These are phyloP conservation scores for Flagelloscypha sp. DNA, from an alignment of 768 basidiomycete species.

Conservation along the genomic window DNA sequence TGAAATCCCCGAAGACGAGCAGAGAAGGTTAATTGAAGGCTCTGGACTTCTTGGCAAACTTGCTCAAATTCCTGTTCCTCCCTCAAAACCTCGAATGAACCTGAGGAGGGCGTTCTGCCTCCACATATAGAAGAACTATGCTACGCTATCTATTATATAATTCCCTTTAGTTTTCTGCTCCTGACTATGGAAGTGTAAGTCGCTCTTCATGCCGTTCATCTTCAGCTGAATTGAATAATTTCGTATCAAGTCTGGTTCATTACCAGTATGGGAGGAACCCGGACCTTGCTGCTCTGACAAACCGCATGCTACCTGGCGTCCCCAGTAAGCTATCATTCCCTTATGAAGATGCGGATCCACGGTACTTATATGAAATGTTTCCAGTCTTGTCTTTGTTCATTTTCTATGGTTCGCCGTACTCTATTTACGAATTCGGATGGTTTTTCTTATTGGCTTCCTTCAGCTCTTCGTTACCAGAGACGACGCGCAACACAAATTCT, in stretches of 20 bases:
- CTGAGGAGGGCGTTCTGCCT: constrained; percentile 26
- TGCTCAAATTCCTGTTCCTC: constrained; percentile 8
- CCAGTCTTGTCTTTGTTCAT: constrained; percentile 68
- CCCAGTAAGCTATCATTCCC: constrained; percentile 50
- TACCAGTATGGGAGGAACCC: constrained; percentile 68
- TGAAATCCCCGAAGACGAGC: constrained; percentile 64
- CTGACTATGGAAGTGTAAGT: constrained; percentile 82
- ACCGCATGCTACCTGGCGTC: constrained; percentile 54
- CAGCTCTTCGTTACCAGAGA: constrained; percentile 62
- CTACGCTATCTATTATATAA: constrained; percentile 52
- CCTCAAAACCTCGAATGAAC: constrained; percentile 8
- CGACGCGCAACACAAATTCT: constrained; percentile 42
- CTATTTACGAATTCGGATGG: too few relatives aligned
- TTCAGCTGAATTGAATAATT: constrained; percentile 4
- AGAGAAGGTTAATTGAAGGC: constrained; percentile 68
- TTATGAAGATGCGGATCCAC: too few relatives aligned
- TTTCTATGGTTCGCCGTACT: constrained; percentile 53
- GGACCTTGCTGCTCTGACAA: constrained; percentile 36
- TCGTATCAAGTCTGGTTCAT: constrained; percentile 53
- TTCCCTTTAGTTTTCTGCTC: constrained; percentile 68
- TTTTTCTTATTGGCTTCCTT: not conserved
- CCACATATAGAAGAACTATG: constrained; percentile 63
- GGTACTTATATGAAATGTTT: constrained; percentile 4
- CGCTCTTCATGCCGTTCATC: not conserved
- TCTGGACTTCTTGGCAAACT: constrained; percentile 47